Conservation (phyloP, 2,329 filamentous ascomycete genomes). For the Fusarium anguioides region DNA sequence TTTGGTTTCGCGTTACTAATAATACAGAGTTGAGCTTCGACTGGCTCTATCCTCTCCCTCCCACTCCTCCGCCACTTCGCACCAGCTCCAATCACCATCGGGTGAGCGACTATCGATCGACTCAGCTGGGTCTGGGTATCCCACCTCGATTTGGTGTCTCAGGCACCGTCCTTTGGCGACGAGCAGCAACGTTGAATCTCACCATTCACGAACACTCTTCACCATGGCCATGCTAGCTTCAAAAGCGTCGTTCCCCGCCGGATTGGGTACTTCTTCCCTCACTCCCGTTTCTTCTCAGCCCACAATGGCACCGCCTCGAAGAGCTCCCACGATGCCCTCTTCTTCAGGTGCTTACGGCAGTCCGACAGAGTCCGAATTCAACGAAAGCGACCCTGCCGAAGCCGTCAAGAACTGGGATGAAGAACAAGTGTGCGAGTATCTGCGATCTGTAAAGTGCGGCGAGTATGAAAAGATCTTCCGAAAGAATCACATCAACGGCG, state of each 20-base stretch:
- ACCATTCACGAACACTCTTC: slow-evolving; percentile 6
- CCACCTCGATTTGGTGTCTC: slow-evolving; percentile 39
- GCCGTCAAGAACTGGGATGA: slow-evolving; percentile 90
- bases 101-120: slow-evolving; percentile 30
- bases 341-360: slow-evolving; percentile 72
- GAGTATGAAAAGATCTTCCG: slow-evolving; percentile 93
- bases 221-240: slow-evolving; percentile 82
- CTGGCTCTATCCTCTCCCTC: slow-evolving; percentile 13
- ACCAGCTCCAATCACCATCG: slow-evolving; percentile 20
- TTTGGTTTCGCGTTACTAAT: slow-evolving; percentile 37
- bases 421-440: slow-evolving; percentile 89
- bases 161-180: slow-evolving; percentile 27
- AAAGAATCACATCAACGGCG: slow-evolving; percentile 96
- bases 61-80: slow-evolving; percentile 2
- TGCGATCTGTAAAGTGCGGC: slow-evolving; percentile 89
- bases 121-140: slow-evolving; percentile 41
- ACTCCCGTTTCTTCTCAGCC: slow-evolving; percentile 60
- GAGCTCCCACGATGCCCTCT: slow-evolving; percentile 61
- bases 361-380: slow-evolving; percentile 93
- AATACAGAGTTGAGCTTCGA: slow-evolving; percentile 26
- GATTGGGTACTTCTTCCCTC: slow-evolving; percentile 60
- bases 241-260: slow-evolving; percentile 75
- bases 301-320: slow-evolving; percentile 62
- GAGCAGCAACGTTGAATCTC: slow-evolving; percentile 6
- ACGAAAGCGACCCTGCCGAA: slow-evolving; percentile 80